Conservation (phyloP, 345 rosid species). For the Salix arbutifolia region DNA sequence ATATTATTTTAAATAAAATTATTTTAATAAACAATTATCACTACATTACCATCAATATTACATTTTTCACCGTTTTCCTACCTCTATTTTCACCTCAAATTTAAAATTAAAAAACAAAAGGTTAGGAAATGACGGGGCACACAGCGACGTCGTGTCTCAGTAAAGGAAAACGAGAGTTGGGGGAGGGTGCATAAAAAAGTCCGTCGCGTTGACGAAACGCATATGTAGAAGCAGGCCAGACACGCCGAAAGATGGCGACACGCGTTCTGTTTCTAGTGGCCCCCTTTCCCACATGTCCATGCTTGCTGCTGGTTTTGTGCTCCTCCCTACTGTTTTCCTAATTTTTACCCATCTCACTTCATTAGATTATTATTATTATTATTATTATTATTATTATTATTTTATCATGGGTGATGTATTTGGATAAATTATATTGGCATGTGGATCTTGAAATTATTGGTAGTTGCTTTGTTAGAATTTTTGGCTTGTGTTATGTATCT, state of each 20-base stretch:
- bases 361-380: not conserved
- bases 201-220: slow-evolving; percentile 34
- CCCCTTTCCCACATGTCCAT: not conserved
- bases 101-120: too few species aligned
- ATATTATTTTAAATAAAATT: too few species aligned
- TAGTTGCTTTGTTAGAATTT: not conserved
- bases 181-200: not conserved
- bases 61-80: too few species aligned
- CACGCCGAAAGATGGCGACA: slow-evolving; percentile 34
- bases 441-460: not conserved
- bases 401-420: not conserved
- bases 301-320: not conserved
- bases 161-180: not conserved
- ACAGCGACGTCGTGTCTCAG: slow-evolving; percentile 14
- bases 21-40: too few species aligned
- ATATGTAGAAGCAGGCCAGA: not conserved
- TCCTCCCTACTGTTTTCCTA: not conserved
- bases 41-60: too few species aligned
- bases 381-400: too few species aligned
- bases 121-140: not conserved
- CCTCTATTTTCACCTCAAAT: not conserved
- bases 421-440: not conserved
- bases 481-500: not conserved
- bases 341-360: not conserved
- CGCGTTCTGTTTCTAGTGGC: slow-evolving; percentile 18